Percentiles rank a stretch among this genome's conserved stretches.
Conservation (phyloP, 208 protist species). For the Leishmania guyanensis region DNA sequence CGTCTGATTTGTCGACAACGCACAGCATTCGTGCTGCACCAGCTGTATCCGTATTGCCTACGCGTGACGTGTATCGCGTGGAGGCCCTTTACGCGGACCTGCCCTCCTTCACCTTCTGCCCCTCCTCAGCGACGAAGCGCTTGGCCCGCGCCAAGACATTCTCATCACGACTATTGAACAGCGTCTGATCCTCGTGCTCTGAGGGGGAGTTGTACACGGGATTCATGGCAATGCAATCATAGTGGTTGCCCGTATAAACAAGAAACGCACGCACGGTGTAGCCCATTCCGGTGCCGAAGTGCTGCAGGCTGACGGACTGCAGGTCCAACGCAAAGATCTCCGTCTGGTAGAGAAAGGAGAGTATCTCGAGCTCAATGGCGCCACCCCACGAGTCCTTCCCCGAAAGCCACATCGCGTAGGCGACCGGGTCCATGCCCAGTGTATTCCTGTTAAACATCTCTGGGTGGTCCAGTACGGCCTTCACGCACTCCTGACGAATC, state of each 20-base stretch:
- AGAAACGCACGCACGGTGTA: conserved; percentile 89
- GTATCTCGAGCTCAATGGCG: conserved; percentile 90
- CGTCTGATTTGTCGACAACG: neutral
- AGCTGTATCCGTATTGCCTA: neutral
- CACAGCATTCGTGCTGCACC: neutral
- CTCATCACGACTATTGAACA: conserved; percentile 87
- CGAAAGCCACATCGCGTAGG: conserved; percentile 80
- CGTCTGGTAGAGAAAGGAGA: conserved; percentile 82
- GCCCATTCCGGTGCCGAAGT: conserved; percentile 79
- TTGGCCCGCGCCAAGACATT: conserved; percentile 68
- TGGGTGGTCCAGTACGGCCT: conserved; percentile 69
- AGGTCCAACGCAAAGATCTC: conserved; percentile 92
- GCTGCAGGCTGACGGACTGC: conserved; percentile 72
- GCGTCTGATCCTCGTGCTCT: conserved; percentile 84
- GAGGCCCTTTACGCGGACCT: neutral
- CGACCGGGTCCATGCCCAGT: conserved; percentile 61
- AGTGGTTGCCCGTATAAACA: conserved; percentile 95
- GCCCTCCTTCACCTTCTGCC: conserved; percentile 38
- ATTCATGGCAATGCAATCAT: conserved; percentile 93
- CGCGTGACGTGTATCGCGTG: neutral
- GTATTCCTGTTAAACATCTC: conserved; percentile 74
- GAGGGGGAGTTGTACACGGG: conserved; percentile 58
- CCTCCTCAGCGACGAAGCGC: conserved; percentile 84
- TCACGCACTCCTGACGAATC: conserved; percentile 84
- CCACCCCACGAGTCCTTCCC: conserved; percentile 90